phyloP scores from a whole-genome alignment of 495 filamentous ascomycete genomes.

The Xylaria sp. region DNA sequence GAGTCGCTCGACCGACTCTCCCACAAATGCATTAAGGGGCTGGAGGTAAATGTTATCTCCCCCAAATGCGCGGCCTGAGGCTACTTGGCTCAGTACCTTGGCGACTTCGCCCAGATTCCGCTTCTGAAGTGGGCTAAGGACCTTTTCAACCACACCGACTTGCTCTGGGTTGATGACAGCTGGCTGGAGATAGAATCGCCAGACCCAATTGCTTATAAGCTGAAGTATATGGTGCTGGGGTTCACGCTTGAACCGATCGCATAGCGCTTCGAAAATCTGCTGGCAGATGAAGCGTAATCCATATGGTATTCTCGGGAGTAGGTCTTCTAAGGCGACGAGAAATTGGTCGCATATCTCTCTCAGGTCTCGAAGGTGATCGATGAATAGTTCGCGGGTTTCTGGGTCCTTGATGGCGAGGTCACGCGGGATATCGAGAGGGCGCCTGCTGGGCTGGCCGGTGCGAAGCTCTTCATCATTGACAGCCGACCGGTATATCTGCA shows the following conservation, averaged over 20 bases:
- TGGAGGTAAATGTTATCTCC: constrained; percentile 95
- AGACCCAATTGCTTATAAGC: constrained; percentile 86
- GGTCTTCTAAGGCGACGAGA: constrained; percentile 79
- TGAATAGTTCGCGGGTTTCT: constrained; percentile 90
- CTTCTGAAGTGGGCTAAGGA: constrained; percentile 88
- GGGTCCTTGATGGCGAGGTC: constrained; percentile 93
- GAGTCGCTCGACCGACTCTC: constrained; percentile 82
- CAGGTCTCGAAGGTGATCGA: constrained; percentile 90
- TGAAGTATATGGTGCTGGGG: constrained; percentile 79
- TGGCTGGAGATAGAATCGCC: constrained; percentile 92
- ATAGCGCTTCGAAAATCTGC: constrained; percentile 81
- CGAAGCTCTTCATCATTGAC: constrained; percentile 97
- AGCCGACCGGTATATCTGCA: constrained; percentile 93
- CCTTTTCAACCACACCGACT: constrained; percentile 86
- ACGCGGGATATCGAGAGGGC: constrained; percentile 80
- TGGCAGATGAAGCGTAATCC: constrained; percentile 88
- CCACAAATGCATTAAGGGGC: constrained; percentile 88
- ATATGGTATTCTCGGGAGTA: constrained; percentile 88
- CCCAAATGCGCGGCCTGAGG: constrained; percentile 84
- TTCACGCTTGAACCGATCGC: constrained; percentile 78
- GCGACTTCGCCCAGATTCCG: constrained; percentile 89
- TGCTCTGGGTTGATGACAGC: constrained; percentile 86
- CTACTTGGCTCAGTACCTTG: constrained; percentile 88
- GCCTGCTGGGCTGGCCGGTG: constrained; percentile 81
- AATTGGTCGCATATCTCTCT: constrained; percentile 92